phyloP scores from a whole-genome alignment of 148 eudicot genomes.

The Diospyros kaki region DNA sequence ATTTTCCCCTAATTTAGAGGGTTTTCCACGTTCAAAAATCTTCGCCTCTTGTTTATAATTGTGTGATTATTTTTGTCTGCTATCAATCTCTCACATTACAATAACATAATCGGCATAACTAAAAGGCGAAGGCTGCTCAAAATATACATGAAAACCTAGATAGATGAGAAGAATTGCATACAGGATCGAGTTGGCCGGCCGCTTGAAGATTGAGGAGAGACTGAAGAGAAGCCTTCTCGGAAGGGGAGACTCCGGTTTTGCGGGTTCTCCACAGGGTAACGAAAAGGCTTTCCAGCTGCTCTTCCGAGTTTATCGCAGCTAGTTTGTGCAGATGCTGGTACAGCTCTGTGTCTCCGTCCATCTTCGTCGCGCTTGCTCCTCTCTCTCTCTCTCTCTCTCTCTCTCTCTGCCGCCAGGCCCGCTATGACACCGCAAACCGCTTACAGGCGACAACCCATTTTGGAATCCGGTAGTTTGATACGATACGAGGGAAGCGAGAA shows the following conservation, averaged over 20 bases:
- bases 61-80: too few relatives aligned
- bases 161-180: not conserved
- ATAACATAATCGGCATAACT: too few relatives aligned
- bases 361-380: not conserved
- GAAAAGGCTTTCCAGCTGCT: constrained; percentile 17
- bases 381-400: not conserved
- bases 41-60: too few relatives aligned
- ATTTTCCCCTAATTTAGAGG: too few relatives aligned
- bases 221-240: constrained; percentile 22
- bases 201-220: constrained; percentile 22
- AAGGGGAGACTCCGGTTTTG: constrained; percentile 19
- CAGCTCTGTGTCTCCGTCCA: constrained; percentile 10
- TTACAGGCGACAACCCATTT: too few relatives aligned
- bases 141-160: not conserved
- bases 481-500: too few relatives aligned
- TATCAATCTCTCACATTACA: too few relatives aligned
- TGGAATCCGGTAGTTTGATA: too few relatives aligned
- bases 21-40: too few relatives aligned
- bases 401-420: too few relatives aligned
- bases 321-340: constrained; percentile 27
- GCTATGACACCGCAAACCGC: too few relatives aligned
- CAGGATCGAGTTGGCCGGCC: constrained; percentile 16
- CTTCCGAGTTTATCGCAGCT: constrained; percentile 10
- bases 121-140: too few relatives aligned
- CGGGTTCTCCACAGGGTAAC: constrained; percentile 24